phyloP scores from a whole-genome alignment of 2,329 filamentous ascomycete species.

The Hymenoscyphus fructigenus region DNA sequence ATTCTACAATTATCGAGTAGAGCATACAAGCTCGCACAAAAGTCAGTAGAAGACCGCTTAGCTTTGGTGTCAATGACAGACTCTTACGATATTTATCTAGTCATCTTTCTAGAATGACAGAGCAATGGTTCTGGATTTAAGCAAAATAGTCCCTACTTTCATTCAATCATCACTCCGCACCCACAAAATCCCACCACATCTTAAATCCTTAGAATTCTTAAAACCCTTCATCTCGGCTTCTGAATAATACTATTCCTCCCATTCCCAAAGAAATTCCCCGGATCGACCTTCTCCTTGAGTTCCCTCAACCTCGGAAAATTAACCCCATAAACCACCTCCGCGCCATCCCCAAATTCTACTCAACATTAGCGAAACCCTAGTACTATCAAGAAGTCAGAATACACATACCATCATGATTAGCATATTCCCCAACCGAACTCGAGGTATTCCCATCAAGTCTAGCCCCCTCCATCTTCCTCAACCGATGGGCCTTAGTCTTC shows the following conservation, averaged over 20 bases:
- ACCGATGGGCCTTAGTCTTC: constrained; percentile 16
- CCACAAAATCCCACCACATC: too few relatives aligned
- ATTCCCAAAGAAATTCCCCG: constrained; percentile 44
- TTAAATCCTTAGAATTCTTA: too few relatives aligned
- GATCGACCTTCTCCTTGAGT: constrained; percentile 48
- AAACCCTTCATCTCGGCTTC: not conserved
- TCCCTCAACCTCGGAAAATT: constrained; percentile 43
- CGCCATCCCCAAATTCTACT: constrained; percentile 20
- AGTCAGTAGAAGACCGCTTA: too few relatives aligned
- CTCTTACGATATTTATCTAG: not conserved
- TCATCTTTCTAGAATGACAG: not conserved
- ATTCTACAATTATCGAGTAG: too few relatives aligned
- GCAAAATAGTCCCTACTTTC: not conserved
- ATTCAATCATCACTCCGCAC: too few relatives aligned
- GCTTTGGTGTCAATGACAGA: not conserved
- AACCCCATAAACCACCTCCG: constrained; percentile 41
- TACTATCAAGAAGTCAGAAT: not conserved
- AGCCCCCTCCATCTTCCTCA: constrained; percentile 3
- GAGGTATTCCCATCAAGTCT: constrained; percentile 13
- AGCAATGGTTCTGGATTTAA: not conserved
- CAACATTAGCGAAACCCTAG: constrained; percentile 4
- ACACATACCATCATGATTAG: constrained; percentile 27
- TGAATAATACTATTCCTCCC: constrained; percentile 19
- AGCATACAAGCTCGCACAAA: too few relatives aligned
- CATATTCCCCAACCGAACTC: constrained; percentile 25